These are phyloP conservation scores for Ceratocystis lukuohia DNA, from an alignment of 2,329 filamentous ascomycete genomes.

Conservation along the genomic window DNA sequence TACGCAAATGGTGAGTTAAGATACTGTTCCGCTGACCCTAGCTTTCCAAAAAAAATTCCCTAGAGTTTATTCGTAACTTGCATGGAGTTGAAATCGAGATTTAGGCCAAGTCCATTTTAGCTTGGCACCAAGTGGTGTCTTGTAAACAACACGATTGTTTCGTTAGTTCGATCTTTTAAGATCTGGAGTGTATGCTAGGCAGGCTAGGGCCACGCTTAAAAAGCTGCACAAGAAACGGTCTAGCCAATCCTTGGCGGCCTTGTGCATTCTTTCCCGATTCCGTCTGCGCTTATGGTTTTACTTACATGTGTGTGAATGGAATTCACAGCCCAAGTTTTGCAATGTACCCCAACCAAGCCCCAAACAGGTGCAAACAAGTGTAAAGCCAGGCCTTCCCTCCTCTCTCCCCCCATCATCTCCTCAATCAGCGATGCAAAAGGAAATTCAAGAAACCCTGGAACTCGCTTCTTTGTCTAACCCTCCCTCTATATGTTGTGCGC, in stretches of 20 bases:
- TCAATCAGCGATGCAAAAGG: neutral
- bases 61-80: neutral
- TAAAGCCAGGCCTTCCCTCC: neutral
- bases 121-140: neutral
- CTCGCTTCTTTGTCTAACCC: neutral
- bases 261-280: neutral
- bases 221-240: neutral
- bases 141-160: neutral
- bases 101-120: neutral
- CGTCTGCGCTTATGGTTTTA: neutral
- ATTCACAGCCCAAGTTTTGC: neutral
- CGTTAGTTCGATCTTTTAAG: neutral
- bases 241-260: neutral
- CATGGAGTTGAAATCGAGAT: neutral
- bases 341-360: neutral
- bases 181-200: neutral
- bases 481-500: neutral
- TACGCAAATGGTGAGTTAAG: conserved; percentile 2
- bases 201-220: neutral
- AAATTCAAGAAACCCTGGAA: neutral
- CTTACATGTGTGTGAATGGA: neutral
- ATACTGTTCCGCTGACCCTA: neutral
- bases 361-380: neutral
- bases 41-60: neutral
- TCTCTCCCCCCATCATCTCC: neutral